Base-by-base conservation (phyloP, 768 basidiomycete species). In the Leccinum truebloodii region DNA sequence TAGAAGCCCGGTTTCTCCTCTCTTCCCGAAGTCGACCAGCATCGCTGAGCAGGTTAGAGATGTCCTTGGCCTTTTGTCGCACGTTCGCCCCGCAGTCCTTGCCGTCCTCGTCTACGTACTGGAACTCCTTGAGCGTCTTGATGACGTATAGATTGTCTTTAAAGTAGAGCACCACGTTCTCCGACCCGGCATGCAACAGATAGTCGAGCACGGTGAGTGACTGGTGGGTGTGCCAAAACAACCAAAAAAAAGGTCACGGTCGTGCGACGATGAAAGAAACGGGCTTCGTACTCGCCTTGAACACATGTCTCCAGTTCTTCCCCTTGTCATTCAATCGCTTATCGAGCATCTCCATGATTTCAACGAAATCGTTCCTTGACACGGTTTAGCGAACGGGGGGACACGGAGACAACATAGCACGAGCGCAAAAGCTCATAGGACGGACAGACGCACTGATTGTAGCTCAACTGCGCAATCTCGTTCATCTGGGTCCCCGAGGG, bases 261-360 rank as follows among this genome's bases (percentile, higher is more conserved):
- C 49, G 10, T 16, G 16, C 44, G 20, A 46, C 20, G 44, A 46
- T 20, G 41, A 46, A 20, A 46, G 32, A 34, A 54, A 32, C 7
- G 51, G 24, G n/a, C 48, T 37, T 49, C 24, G 65, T 80, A 65
- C 81, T 60, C 59, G 88, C 94, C 83, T 98, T 98, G 85, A 97
- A 98, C 59, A 98, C 96, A 80, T 99, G 97, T 55, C 96, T 85
- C 97, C 97, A 99, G 69, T 98, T 98, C 86, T 98, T 98, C 39
- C 97, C 97, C 81, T 97, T 98, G 79, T 99, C 97, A 67, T 95
- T 95, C 63, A 99, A 79, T 55, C 97, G 87, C 77, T 99, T 98
- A 77, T 98, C 97, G 53, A 99, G 83, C 94, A 98, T 97, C 80
- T 99, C 97, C 94, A 99, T 98, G 70, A 99, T 93, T 78, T 99